Conservation (phyloP, 2,329 filamentous ascomycete genomes). For the Nothophaeocryptopus gaeumannii region DNA sequence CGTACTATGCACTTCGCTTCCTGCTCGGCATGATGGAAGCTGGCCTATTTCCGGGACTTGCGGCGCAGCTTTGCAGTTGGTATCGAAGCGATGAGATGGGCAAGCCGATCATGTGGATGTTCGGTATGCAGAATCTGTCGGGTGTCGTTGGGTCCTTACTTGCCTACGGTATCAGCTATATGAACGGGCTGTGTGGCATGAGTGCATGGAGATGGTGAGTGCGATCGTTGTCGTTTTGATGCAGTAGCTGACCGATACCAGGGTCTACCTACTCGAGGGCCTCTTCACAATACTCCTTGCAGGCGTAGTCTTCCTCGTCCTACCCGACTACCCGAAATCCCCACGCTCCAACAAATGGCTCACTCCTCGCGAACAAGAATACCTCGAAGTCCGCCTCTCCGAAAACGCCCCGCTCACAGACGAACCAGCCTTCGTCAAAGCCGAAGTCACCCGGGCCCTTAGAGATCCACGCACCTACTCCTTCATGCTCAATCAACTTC, state of each 20-base stretch:
- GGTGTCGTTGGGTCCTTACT: conserved; percentile 21
- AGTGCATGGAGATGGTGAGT: conserved; percentile 43
- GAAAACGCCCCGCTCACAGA: conserved; percentile 39
- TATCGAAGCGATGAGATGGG: conserved; percentile 22
- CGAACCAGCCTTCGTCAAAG: conserved; percentile 54
- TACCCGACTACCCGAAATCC: conserved; percentile 44
- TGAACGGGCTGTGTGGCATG: conserved; percentile 49
- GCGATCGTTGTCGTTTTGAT: neutral
- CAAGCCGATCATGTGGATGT: conserved; percentile 24
- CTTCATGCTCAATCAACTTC: conserved; percentile 54
- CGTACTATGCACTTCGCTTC: conserved; percentile 37
- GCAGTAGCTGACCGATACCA: conserved; percentile 24
- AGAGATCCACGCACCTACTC: conserved; percentile 37
- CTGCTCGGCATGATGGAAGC: conserved; percentile 68
- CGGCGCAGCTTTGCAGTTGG: conserved; percentile 32
- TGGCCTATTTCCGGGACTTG: conserved; percentile 55
- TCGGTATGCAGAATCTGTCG: conserved; percentile 44
- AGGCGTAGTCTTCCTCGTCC: conserved; percentile 48
- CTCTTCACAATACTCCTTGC: conserved; percentile 52
- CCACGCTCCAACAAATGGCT: conserved; percentile 52
- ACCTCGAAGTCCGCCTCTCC: conserved; percentile 45
- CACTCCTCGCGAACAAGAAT: conserved; percentile 49
- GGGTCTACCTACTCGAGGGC: conserved; percentile 64
- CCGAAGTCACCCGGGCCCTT: conserved; percentile 57
- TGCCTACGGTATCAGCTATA: conserved; percentile 41